Conservation (phyloP, 345 rosid genomes). For the Camelina sativa region DNA sequence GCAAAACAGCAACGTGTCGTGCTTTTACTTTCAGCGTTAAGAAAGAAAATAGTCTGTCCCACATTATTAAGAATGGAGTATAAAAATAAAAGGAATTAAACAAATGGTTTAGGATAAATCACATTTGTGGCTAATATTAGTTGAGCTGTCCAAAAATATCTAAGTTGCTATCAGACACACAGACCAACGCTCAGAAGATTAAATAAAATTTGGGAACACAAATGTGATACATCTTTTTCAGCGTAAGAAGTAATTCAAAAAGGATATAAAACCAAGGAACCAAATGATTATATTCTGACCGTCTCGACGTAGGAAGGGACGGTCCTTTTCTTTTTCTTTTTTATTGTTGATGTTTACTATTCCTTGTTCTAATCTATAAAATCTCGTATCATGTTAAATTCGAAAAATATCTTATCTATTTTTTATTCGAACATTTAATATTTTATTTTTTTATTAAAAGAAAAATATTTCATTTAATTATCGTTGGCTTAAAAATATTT, state of each 20-base stretch:
- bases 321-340: not conserved
- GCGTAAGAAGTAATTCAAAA: not conserved
- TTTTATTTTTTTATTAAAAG: too few relatives aligned
- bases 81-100: conserved; percentile 1
- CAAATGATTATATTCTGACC: conserved; percentile 11
- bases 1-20: conserved; percentile 20
- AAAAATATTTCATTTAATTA: too few relatives aligned
- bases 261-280: not conserved
- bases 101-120: conserved; percentile 21
- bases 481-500: too few relatives aligned
- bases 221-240: conserved; percentile 18
- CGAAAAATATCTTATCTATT: too few relatives aligned
- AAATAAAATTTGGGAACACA: conserved; percentile 14
- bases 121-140: conserved; percentile 39
- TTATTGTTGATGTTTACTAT: too few relatives aligned
- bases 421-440: too few relatives aligned
- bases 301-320: conserved; percentile 33
- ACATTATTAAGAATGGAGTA: conserved; percentile 8
- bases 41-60: conserved; percentile 21
- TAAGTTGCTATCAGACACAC: conserved; percentile 36
- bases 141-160: conserved; percentile 54
- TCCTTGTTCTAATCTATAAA: conserved; percentile 1
- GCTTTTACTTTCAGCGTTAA: conserved; percentile 20
- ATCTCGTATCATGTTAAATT: not conserved
- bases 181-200: conserved; percentile 30